Evolutionary conservation across 108 stramenopile species (phyloP), one percentile per base, ranked within the genome.

Genomic region (Skeletonema marinoi): DNA sequence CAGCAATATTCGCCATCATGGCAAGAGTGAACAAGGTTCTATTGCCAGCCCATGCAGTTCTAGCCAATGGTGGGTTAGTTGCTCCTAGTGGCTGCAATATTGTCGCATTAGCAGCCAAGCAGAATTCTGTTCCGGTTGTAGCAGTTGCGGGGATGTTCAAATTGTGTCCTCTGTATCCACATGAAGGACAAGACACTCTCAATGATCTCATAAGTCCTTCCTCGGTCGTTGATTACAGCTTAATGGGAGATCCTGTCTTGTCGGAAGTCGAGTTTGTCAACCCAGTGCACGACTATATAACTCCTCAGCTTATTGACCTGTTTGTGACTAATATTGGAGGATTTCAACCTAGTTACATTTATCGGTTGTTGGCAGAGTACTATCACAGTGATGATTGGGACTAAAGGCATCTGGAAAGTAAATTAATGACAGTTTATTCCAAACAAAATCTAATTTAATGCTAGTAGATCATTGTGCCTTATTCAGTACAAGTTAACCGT

Each of bases 61-160:
- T 98, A 80, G 98, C 98, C 9, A 98, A 99, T 78, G 98, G 98
- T 2, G 98, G 98, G 12, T 82, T 98, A 13, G 88, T 99, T 68
- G 95, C 97, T 1, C 78, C 93, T 3, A 90, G 90, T 74, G 98
- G 98, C 3, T 93, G 80, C 59, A 93, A 97, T 66, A 84, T 97
- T 71, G 94, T 97, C 17, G 97, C 95, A 13, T 75, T 97, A 60
- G 97, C 97, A 8, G 98, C 98, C n/a, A 86, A 89, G 54, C 84
- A 95, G 32, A 97, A 97, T 71, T 85, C 93, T 11, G 97, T 99
- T 7, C 98, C 98, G 8, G 92, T 97, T 12, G 95, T 99, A 13
- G 89, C 94, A 46, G 79, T 98, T 54, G 94, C 97, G 8, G 98
- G 97, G 16, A 89, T 98, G 77, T 99, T 96, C 90, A 98, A 98